Evolutionary conservation across 1,284 basidiomycete genomes (phyloP), one percentile per base, ranked within the genome.

Genomic region (Pterulicium gracile): DNA sequence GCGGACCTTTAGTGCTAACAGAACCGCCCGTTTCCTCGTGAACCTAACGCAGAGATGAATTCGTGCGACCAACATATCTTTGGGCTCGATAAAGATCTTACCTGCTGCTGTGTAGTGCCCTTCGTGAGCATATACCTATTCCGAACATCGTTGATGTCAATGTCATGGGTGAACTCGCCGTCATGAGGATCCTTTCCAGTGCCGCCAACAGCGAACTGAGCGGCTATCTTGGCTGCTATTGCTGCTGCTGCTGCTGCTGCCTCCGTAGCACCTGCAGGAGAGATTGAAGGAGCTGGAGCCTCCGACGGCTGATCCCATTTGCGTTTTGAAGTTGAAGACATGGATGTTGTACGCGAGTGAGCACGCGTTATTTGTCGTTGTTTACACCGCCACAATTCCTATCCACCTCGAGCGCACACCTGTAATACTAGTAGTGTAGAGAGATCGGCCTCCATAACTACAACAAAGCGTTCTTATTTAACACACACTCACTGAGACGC

Each of bases 81-180:
- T 47, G 51, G 41, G 17, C 10, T 7, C 10, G 49, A 44, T 44
- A 50, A 42, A 52, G 27, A 40, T 72, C 79, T 51, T 51, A 92
- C 90, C 73, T 95, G 83, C 43, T 85, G 72, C 62, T 98, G 95
- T 1, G 94, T 98, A 22, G 86, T 77, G 2, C 90, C 88, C 63
- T 92, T 96, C 39, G 96, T 98, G 57, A 98, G 70, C 61, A 98
- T 70, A 64, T 98, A 98, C 50, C 95, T 75, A 66, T 98, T 98
- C 56, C 94, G 72, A 48, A 95, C 73, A 65, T 98, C 96, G 64
- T 98, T 98, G 64, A 98, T 96, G 61, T 98, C 94, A 51, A 98
- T 90, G 61, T 97, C 92, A 56, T 89, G 79, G 13, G 81, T 82
- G 57, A 86, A 97, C 45, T 88, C 89, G 36, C 75, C 88, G 52